Conservation (phyloP, 257 asterid species). For the Linderniella brevidens region DNA sequence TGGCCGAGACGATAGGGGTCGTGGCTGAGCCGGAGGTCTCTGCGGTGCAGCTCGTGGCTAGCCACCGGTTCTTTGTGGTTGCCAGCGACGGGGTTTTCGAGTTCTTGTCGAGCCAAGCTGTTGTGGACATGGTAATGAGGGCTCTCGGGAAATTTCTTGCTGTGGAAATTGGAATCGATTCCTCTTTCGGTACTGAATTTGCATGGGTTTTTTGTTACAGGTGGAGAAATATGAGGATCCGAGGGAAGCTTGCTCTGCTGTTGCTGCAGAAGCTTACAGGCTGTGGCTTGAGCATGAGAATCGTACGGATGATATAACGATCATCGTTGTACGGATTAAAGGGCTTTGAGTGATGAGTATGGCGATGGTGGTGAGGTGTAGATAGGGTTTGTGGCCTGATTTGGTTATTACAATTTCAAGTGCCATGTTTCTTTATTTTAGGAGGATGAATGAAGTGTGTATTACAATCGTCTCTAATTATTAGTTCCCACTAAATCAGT, state of each 20-base stretch:
- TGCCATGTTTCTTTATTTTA: no score
- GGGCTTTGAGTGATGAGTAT: conserved; percentile 23
- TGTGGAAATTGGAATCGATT: no score
- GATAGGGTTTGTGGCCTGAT: no score
- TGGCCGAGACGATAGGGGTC: conserved; percentile 91
- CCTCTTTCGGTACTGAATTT: no score
- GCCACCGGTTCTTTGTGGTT: conserved; percentile 67
- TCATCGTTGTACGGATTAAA: conserved; percentile 73
- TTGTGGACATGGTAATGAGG: conserved; percentile 71
- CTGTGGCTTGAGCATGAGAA: conserved; percentile 82
- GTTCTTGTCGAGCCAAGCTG: conserved; percentile 89
- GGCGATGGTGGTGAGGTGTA: no score
- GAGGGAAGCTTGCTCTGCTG: conserved; percentile 73
- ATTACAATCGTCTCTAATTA: no score
- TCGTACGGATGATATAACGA: conserved; percentile 88
- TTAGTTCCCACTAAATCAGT: no score
- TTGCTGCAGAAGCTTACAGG: conserved; percentile 74
- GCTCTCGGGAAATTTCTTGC: no score
- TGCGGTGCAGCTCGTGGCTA: conserved; percentile 61
- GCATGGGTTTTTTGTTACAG: conserved; percentile 17
- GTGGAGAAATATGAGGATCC: conserved; percentile 37
- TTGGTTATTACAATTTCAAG: no score
- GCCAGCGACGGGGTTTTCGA: conserved; percentile 95
- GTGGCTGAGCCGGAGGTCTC: conserved; percentile 81
- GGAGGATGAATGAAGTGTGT: no score